These are phyloP conservation scores for Trichoderma sp. DNA, from an alignment of 2,329 filamentous ascomycete species.

Conservation along the genomic window DNA sequence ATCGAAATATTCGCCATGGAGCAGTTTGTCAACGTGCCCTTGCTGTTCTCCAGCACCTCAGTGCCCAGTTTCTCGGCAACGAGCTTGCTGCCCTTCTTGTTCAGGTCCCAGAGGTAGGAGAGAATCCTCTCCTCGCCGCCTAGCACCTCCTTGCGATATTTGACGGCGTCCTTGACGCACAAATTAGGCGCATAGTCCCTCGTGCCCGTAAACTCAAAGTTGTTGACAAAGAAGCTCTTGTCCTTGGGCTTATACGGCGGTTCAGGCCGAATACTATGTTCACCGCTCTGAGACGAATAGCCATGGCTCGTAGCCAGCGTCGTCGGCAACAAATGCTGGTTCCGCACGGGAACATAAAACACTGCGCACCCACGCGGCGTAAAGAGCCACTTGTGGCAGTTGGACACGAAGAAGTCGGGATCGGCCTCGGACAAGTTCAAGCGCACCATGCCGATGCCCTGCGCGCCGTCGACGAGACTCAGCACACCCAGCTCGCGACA, in stretches of 20 bases:
- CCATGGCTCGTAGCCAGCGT: slow-evolving; percentile 80
- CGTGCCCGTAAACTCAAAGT: slow-evolving; percentile 77
- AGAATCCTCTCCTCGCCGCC: slow-evolving; percentile 72
- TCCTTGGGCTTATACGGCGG: slow-evolving; percentile 33
- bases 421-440: slow-evolving; percentile 65
- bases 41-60: slow-evolving; percentile 65
- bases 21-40: slow-evolving; percentile 61
- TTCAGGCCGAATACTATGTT: slow-evolving; percentile 24
- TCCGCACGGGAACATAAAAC: slow-evolving; percentile 72
- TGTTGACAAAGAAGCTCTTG: slow-evolving; percentile 61
- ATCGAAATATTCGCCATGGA: slow-evolving; percentile 71
- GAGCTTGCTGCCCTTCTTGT: slow-evolving; percentile 58
- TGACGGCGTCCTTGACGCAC: slow-evolving; percentile 67
- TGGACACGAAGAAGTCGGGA: slow-evolving; percentile 83
- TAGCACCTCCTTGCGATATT: slow-evolving; percentile 65
- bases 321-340: slow-evolving; percentile 71
- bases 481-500: slow-evolving; percentile 68
- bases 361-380: slow-evolving; percentile 77
- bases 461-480: slow-evolving; percentile 79
- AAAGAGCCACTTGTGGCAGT: slow-evolving; percentile 89
- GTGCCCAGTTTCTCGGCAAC: slow-evolving; percentile 66
- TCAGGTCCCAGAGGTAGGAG: slow-evolving; percentile 61
- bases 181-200: slow-evolving; percentile 69
- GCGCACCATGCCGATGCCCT: slow-evolving; percentile 75
- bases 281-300: slow-evolving; percentile 51